Evolutionary conservation across 2,329 filamentous ascomycete genomes (phyloP).

Genomic region (Alternaria longipes): DNA sequence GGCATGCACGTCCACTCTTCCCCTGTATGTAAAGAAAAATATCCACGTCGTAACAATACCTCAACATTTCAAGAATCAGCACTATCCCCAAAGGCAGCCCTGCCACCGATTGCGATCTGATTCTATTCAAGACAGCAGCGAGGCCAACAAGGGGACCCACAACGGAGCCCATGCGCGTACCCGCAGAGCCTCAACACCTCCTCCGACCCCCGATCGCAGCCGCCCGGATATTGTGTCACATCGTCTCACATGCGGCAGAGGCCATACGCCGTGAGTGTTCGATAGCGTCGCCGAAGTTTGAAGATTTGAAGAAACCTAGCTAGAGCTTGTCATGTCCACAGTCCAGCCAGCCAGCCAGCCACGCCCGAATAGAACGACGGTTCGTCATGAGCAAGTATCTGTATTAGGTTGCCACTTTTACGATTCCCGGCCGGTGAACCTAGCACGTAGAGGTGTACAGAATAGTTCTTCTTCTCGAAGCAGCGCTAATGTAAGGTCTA

Average conservation of each 20-base stretch:
- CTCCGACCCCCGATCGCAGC: background rate
- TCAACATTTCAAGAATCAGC: background rate
- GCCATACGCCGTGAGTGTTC: background rate
- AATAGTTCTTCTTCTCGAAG: conserved; percentile 7
- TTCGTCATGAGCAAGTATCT: background rate
- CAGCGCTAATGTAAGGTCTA: conserved; percentile 5
- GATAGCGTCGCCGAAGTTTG: background rate
- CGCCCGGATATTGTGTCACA: background rate
- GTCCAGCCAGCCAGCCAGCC: background rate
- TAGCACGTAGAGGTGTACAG: background rate
- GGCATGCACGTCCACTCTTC: background rate
- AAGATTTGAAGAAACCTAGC: background rate
- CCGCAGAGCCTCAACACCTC: conserved; percentile 4
- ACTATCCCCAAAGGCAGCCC: background rate
- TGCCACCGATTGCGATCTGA: background rate
- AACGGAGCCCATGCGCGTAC: conserved; percentile 1
- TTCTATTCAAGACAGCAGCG: background rate
- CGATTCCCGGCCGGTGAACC: background rate
- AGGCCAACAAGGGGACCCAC: background rate
- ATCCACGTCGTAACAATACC: background rate
- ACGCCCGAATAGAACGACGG: background rate
- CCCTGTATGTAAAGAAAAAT: background rate
- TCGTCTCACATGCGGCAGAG: background rate
- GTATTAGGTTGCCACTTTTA: background rate
- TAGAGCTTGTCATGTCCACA: background rate